Conservation (phyloP, 495 filamentous ascomycete species). For the Hypomontagnella submonticulosa region DNA sequence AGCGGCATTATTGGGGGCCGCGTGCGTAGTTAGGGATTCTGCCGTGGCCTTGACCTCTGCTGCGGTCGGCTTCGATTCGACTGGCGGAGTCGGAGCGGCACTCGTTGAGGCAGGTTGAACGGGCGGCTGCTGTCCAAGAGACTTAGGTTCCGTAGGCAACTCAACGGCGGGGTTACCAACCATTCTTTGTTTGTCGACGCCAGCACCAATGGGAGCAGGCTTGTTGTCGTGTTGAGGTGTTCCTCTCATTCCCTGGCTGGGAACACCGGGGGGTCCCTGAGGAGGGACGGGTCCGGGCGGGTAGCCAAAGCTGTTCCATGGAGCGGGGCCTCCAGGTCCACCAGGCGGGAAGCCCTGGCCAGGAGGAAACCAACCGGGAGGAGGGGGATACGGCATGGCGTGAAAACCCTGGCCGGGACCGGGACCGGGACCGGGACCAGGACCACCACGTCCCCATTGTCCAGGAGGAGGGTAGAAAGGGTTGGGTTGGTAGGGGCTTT, state of each 20-base stretch:
- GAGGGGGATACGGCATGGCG: constrained; percentile 64
- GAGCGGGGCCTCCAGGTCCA: constrained; percentile 66
- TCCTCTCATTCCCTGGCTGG: constrained; percentile 52
- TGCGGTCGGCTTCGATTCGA: constrained; percentile 73
- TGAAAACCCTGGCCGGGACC: constrained; percentile 55
- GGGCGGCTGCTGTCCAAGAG: constrained; percentile 53
- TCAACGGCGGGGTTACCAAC: constrained; percentile 50
- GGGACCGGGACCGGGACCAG: constrained; percentile 49
- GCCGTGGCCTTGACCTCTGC: constrained; percentile 64
- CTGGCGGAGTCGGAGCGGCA: constrained; percentile 61
- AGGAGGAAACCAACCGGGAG: constrained; percentile 82
- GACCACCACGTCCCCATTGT: constrained; percentile 69
- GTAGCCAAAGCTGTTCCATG: constrained; percentile 62
- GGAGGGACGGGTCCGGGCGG: constrained; percentile 60
- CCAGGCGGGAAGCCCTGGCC: constrained; percentile 80
- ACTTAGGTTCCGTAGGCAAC: constrained; percentile 54
- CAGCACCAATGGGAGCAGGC: constrained; percentile 66
- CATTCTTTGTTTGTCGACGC: constrained; percentile 59
- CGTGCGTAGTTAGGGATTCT: constrained; percentile 50
- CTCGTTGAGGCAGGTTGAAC: constrained; percentile 44
- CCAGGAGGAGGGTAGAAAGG: constrained; percentile 61
- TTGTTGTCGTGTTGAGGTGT: constrained; percentile 57
- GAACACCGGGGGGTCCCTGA: constrained; percentile 49
- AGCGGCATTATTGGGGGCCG: constrained; percentile 47
- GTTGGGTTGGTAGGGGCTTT: constrained; percentile 58